phyloP scores from a whole-genome alignment of 805 yeast genomes.

The Saturnispora sanitii region DNA sequence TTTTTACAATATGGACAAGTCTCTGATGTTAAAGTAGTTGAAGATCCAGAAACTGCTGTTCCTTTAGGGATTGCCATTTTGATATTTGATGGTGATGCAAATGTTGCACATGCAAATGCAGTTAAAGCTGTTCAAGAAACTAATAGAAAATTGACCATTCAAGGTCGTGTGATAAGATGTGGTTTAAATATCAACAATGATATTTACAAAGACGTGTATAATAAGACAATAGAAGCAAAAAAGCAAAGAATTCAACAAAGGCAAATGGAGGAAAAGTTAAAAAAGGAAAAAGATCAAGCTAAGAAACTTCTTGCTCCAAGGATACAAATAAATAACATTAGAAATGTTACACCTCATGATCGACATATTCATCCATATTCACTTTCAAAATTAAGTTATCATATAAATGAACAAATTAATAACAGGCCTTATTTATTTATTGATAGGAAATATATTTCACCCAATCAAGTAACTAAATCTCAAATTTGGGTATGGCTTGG shows the following conservation, averaged over 20 bases:
- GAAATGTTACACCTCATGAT: constrained; percentile 22
- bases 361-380: constrained; percentile 24
- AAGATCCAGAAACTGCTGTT: constrained; percentile 67
- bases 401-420: constrained; percentile 39
- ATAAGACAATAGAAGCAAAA: constrained; percentile 26
- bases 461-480: constrained; percentile 37
- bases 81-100: constrained; percentile 49
- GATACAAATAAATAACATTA: constrained; percentile 4
- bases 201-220: constrained; percentile 27
- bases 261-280: constrained; percentile 22
- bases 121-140: constrained; percentile 33
- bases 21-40: constrained; percentile 45
- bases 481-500: constrained; percentile 52
- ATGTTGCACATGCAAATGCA: constrained; percentile 40
- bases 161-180: constrained; percentile 43
- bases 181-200: constrained; percentile 39
- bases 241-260: constrained; percentile 28
- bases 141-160: constrained; percentile 35
- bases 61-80: constrained; percentile 67
- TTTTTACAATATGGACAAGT: constrained; percentile 57
- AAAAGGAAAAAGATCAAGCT: constrained; percentile 9
- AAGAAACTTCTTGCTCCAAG: constrained; percentile 1
- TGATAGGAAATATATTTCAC: constrained; percentile 39
- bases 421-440: constrained; percentile 52
- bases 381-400: constrained; percentile 33